Evolutionary conservation across 805 yeast species (phyloP).

Genomic region (Nakazawaea peltata): DNA sequence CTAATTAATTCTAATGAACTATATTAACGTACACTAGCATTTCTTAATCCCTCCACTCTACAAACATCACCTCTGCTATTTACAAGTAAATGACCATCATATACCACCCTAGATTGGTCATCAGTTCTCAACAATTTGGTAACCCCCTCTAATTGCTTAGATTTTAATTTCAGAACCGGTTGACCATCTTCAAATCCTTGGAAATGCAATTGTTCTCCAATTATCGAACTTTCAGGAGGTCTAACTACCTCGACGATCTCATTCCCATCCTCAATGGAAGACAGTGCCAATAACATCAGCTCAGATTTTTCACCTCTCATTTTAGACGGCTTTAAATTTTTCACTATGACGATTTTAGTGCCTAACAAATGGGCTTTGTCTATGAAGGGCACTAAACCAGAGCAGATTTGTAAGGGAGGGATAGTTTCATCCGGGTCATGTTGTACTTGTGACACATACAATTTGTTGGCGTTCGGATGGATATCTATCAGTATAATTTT

Average conservation of each 20-base stretch:
- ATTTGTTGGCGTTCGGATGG: constrained; percentile 52
- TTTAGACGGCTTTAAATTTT: constrained; percentile 53
- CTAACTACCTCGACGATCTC: constrained; percentile 33
- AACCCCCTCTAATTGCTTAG: constrained; percentile 27
- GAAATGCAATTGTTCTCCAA: constrained; percentile 35
- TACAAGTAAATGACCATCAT: constrained; percentile 12
- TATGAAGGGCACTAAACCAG: constrained; percentile 45
- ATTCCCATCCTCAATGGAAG: constrained; percentile 12
- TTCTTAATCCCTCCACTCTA: constrained; percentile 11
- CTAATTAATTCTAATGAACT: too few relatives aligned
- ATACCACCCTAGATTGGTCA: constrained; percentile 22
- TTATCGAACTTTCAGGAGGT: constrained; percentile 30
- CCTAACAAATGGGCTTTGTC: constrained; percentile 29
- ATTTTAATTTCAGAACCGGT: constrained; percentile 21
- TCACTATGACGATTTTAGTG: constrained; percentile 41
- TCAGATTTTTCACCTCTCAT: constrained; percentile 56
- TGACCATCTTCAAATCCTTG: constrained; percentile 14
- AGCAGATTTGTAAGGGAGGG: constrained; percentile 36
- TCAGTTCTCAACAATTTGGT: constrained; percentile 23
- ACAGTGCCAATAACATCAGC: constrained; percentile 63
- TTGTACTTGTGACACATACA: constrained; percentile 47
- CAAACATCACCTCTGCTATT: constrained; percentile 11
- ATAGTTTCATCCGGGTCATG: constrained; percentile 13
- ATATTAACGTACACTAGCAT: constrained; percentile 6
- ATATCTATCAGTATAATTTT: constrained; percentile 31